These are phyloP conservation scores for Hortaea sp. DNA, from an alignment of 2,329 filamentous ascomycete species.

Conservation along the genomic window DNA sequence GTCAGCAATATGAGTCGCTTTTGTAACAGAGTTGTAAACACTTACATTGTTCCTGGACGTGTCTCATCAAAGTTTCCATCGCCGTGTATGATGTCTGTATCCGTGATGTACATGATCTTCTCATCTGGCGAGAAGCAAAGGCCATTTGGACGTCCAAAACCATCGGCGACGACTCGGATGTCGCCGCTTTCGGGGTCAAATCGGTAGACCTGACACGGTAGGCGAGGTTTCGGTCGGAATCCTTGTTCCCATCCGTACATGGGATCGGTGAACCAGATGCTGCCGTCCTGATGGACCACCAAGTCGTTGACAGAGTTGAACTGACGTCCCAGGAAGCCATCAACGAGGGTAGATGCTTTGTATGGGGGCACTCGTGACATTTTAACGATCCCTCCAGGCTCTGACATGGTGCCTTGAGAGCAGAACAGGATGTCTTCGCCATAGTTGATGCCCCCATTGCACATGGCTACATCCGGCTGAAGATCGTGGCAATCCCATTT, in stretches of 20 bases:
- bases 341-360: constrained; percentile 33
- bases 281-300: constrained; percentile 41
- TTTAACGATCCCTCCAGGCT: constrained; percentile 15
- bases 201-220: constrained; percentile 51
- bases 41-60: constrained; percentile 40
- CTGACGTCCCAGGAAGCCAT: constrained; percentile 50
- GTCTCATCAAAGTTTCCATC: constrained; percentile 35
- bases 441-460: constrained; percentile 43
- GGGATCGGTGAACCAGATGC: constrained; percentile 56
- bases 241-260: constrained; percentile 50
- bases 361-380: constrained; percentile 16
- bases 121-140: constrained; percentile 48
- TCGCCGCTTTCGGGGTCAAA: constrained; percentile 42
- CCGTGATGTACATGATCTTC: constrained; percentile 44
- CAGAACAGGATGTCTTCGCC: constrained; percentile 26
- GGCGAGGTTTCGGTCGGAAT: constrained; percentile 43
- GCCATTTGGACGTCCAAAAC: constrained; percentile 47
- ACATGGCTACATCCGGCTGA: constrained; percentile 30
- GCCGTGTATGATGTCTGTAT: constrained; percentile 41
- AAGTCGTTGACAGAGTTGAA: constrained; percentile 55
- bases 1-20: not conserved
- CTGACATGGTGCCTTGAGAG: constrained; percentile 18
- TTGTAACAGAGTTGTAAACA: not conserved
- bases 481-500: constrained; percentile 36
- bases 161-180: constrained; percentile 48